Evolutionary conservation across 192 early-diverging fungal genomes (phyloP), one percentile per base, ranked within the genome.

Genomic region (Coemansia sp.): DNA sequence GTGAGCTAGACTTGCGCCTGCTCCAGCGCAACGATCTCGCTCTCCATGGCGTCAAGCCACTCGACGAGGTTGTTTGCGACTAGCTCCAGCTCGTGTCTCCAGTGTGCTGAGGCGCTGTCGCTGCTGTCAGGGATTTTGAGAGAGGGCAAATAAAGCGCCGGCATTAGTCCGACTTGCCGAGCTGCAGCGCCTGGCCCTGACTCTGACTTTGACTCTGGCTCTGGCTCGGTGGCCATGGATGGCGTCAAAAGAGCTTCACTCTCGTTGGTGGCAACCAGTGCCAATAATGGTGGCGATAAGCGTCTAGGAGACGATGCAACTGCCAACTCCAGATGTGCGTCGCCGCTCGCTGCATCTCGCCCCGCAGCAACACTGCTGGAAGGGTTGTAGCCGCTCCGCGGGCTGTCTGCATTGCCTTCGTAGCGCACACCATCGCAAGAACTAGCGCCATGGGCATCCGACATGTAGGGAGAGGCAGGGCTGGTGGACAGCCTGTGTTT

Each of bases 31-130:
- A 59, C 64, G 12, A 65, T 19, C 4, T 41, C 60, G 24, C 35
- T 31, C 22, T 71, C 73, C 7, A 80, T 46, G 19, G 42, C 54
- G 31, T 70, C 68, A 9, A 80, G 58, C 35, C 71, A 41, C n/a
- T 59, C 59, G 11, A 70, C 59, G 1, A 80, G 62, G 42, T 62
- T 68, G n/a, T 39, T 46, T 0, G 73, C 68, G 11, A 62, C 65
- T 0, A 46, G 14, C 1, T 62, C 57, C 36, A 80, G 40, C 58
- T 80, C 78, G 29, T 39, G 36, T 17, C 38, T 37, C 78, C 78
- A 80, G 57, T 68, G 46, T 2, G n/a, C 11, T 1, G 36, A n/a
- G 17, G 15, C 22, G 7, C 40, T 27, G 41, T 41, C n/a, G n/a
- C n/a, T n/a, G n/a, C n/a, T n/a, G n/a, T n/a, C n/a, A n/a, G n/a